Base-by-base conservation (phyloP, 2,329 filamentous ascomycete species). In the Byssothecium circinans region DNA sequence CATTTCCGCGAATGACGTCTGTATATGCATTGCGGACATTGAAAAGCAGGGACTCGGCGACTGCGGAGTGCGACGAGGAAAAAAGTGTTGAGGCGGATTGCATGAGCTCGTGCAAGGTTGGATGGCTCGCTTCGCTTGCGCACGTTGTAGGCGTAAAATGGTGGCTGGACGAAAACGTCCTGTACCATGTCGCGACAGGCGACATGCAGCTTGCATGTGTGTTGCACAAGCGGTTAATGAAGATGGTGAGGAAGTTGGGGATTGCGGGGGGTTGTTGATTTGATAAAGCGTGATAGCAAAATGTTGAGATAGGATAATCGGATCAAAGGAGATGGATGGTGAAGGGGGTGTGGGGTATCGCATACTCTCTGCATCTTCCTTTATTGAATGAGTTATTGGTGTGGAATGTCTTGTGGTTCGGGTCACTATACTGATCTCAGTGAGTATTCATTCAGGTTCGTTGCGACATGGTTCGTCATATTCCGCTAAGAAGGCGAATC, bases 281-380 rank as follows among this genome's bases (percentile, higher is more conserved):
- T 22, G n/a, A n/a, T 18, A 22, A 29, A 17, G 23, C 5, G 19
- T 23, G 18, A 25, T 18, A 15, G 22, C 12, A 15, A 32, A 8
- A 15, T n/a, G 36, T 18, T 18, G 37, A 41, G 38, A 42, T 42
- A 33, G 39, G 39, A n/a, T 32, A 25, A 17, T 25, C 14, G 37
- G n/a, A 14, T 15, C 32, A 37, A 19, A 32, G 32, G 19, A 30
- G 22, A 30, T 22, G n/a, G n/a, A n/a, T n/a, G n/a, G n/a, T n/a
- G n/a, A 47, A 29, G 37, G 18, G n/a, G 11, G 23, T 35, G 22
- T 45, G 34, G 42, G 17, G 37, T 36, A 17, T n/a, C n/a, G n/a
- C n/a, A n/a, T n/a, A n/a, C n/a, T n/a, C n/a, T n/a, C n/a, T n/a
- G n/a, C n/a, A n/a, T n/a, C n/a, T n/a, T n/a, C n/a, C n/a, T n/a